Evolutionary conservation across 2,329 filamentous ascomycete genomes (phyloP), one percentile per base, ranked within the genome.

Genomic region (Fusarium odoratissimum): DNA sequence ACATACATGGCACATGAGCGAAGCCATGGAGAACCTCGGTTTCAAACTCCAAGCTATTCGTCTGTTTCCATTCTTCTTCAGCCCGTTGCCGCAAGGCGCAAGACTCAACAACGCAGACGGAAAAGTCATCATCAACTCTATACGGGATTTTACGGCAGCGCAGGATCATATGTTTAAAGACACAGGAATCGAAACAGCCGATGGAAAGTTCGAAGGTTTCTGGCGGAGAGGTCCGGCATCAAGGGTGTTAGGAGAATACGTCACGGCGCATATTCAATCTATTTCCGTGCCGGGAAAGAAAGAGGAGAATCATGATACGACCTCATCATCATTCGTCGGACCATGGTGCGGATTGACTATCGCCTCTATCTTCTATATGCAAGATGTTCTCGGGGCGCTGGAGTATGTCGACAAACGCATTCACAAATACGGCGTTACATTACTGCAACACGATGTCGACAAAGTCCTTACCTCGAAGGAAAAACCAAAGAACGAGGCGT

Each of bases 11-110:
- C 66, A 69, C 13, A 64, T 37, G 12, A 40, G 25, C 6, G 64
- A 40, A 16, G 64, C 58, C 4, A 12, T 38, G 12, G 28, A 69
- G 11, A 57, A 41, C 0, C 46, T 59, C 5, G 41, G n/a, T 4
- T 23, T 63, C 2, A 69, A 69, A 10, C 66, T 69, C 1, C 46
- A 69, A 6, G 66, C 57, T 1, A 52, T 69, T 4, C 66, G 66
- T 5, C 12, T 64, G 8, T 57, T 68, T 3, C 66, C 66, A 0
- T 69, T 51, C 17, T 69, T 68, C 14, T 51, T 69, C 28, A 44
- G 40, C n/a, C 64, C 66, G 1, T 13, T 69, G 2, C 49, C 66
- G 0, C 33, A 37, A 3, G 45, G 64, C 1, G 58, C 64, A 8
- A 46, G 21, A 0, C 28, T 69, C 1, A 46, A 25, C 1, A 23